Percentiles rank a stretch among this genome's conserved stretches.
Evolutionary conservation across 371 early-diverging fungal species (phyloP).

Genomic region (Batkoa obscura): DNA sequence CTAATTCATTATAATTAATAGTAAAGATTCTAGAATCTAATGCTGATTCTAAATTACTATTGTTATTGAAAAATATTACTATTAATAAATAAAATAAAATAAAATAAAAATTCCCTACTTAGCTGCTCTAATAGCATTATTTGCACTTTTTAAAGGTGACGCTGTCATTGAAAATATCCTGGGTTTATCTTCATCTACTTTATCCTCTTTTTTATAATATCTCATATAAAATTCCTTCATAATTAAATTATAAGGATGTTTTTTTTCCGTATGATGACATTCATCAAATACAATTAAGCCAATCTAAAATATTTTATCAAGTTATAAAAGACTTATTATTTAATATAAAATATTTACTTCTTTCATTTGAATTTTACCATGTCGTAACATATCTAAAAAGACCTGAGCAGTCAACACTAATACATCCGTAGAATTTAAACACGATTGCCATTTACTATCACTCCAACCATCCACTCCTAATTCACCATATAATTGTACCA

Average conservation of each 20-base stretch:
- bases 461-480: too few relatives aligned
- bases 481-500: conserved; percentile 45
- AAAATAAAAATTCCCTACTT: not conserved
- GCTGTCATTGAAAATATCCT: conserved; percentile 90
- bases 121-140: not conserved
- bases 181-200: too few relatives aligned
- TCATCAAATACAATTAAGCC: conserved; percentile 80
- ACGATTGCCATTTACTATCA: conserved; percentile 39
- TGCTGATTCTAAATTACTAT: conserved; percentile 41
- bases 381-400: conserved; percentile 47
- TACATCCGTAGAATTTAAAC: conserved; percentile 40
- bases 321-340: not conserved
- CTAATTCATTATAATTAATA: conserved; percentile 17
- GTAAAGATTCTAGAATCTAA: conserved; percentile 47
- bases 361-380: conserved; percentile 38
- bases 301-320: conserved; percentile 19
- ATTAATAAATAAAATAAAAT: too few relatives aligned
- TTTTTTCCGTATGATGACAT: conserved; percentile 72
- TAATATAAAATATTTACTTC: conserved; percentile 19
- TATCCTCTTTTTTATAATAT: too few relatives aligned
- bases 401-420: conserved; percentile 80
- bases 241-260: conserved; percentile 63
- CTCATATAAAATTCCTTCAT: conserved; percentile 70
- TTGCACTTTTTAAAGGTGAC: conserved; percentile 40
- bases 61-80: too few relatives aligned